Base-by-base conservation (phyloP, 2,329 filamentous ascomycete species). In the Colletotrichum sp. region DNA sequence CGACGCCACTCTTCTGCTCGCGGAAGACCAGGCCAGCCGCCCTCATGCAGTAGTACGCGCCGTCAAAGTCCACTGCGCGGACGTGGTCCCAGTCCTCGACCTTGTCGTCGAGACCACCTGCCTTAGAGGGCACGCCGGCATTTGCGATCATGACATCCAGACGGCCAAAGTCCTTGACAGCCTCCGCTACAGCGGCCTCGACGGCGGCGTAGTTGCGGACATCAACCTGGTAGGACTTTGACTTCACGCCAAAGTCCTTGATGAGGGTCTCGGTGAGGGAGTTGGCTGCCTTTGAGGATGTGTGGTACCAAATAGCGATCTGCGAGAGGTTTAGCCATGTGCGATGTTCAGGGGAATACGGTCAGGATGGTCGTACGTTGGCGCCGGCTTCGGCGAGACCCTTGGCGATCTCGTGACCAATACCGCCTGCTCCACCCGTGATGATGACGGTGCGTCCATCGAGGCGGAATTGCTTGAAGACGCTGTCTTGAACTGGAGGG, bases 71-170 rank as follows among this genome's bases (percentile, higher is more conserved):
- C 30, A 81, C 77, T 13, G 78, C 80, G 9, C 80, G 81, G 39
- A 84, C 81, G 16, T 78, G 77, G 28, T 82, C 75, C 73, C 81
- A 83, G 75, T 83, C 80, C 71, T 82, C 78, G 2, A 82, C 68
- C 16, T 70, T 73, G 74, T 82, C 82, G 26, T 83, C 82, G 13
- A 84, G 78, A 6, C 79, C 81, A 3, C 81, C 81, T 3, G 81
- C 80, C 69, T 83, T 83, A 48, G 81, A 79, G 18, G 83, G 82
- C 59, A 84, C 79, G 16, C 83, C 83, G 21, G 83, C 82, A 71
- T 84, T 84, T 68, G 83, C 83, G 39, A 84, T 81, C 75, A 84
- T 82, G 28, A 84, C 79, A 68, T 84, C 83, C n/a, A 84, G 77
- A 24, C 81, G 78, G 30, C 83, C 82, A 77, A 84, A 84, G 43